phyloP scores from a whole-genome alignment of 768 basidiomycete genomes.

The Tephrocybe sp. region DNA sequence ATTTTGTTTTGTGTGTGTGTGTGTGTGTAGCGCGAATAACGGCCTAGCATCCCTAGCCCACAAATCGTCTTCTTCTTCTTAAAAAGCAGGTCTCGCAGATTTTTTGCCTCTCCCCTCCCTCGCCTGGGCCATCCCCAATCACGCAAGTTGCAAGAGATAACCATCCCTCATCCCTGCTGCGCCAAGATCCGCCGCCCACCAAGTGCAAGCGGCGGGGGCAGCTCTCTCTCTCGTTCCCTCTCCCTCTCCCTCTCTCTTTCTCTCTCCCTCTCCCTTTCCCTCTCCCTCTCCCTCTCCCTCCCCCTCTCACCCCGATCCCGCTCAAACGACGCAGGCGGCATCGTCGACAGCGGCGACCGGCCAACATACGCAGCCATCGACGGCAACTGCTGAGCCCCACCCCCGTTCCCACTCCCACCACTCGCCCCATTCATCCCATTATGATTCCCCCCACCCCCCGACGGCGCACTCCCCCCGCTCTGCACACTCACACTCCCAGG shows the following conservation, averaged over 20 bases:
- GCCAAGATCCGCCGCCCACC: conserved; percentile 39
- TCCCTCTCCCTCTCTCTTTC: conserved; percentile 17
- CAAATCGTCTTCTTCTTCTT: too few species aligned
- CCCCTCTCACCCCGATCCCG: conserved; percentile 52
- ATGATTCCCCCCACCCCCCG: conserved; percentile 18
- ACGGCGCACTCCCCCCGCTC: conserved; percentile 15
- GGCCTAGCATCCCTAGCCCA: too few species aligned
- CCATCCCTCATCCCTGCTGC: conserved; percentile 26
- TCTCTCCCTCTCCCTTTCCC: conserved; percentile 29
- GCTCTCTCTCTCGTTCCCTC: conserved; percentile 39
- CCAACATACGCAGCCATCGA: conserved; percentile 23
- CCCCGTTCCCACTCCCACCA: background rate
- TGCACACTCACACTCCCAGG: background rate
- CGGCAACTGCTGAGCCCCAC: background rate
- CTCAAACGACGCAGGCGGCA: conserved; percentile 50
- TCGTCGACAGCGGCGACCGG: conserved; percentile 38
- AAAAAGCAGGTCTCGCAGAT: too few species aligned
- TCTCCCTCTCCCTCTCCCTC: conserved; percentile 41
- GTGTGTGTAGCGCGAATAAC: too few species aligned
- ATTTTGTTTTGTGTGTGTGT: too few species aligned
- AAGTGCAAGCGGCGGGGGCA: conserved; percentile 46
- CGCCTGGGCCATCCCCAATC: too few species aligned
- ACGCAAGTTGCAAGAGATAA: too few species aligned
- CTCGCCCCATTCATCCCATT: background rate
- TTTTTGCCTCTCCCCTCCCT: too few species aligned